These are phyloP conservation scores for Malus orientalis DNA, from an alignment of 306 rosid genomes.

Conservation along the genomic window DNA sequence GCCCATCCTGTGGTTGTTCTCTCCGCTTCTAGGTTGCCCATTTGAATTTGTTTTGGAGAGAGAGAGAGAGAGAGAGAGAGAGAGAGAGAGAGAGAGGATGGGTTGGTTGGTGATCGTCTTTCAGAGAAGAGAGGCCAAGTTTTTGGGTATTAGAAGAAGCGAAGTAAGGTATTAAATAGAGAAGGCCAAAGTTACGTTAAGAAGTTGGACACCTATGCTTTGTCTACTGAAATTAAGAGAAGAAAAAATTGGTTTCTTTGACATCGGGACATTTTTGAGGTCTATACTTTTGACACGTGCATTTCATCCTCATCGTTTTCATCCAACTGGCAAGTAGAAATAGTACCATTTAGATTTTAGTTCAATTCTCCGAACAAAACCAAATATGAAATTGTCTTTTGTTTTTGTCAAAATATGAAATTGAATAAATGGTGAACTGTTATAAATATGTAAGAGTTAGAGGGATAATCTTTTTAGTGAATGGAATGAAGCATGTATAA, in stretches of 20 bases:
- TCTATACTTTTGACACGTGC: background rate
- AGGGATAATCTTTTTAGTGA: too few species aligned
- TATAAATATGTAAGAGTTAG: too few species aligned
- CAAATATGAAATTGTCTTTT: too few species aligned
- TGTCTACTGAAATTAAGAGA: background rate
- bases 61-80: background rate
- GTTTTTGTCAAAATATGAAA: too few species aligned
- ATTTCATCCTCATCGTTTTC: background rate
- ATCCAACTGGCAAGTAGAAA: background rate
- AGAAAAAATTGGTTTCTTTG: background rate
- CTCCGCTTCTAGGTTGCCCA: conserved; percentile 57
- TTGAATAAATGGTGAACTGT: too few species aligned
- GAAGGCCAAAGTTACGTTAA: background rate
- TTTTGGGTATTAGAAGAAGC: too few species aligned
- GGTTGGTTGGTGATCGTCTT: too few species aligned
- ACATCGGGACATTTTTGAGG: background rate
- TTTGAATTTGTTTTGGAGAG: background rate
- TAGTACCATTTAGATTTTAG: background rate
- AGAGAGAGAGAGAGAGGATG: too few species aligned
- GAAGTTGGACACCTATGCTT: background rate
- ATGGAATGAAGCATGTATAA: too few species aligned
- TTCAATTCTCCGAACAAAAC: background rate
- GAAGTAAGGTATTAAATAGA: background rate
- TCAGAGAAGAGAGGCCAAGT: background rate
- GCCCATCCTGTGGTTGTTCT: conserved; percentile 70